Conservation (phyloP, 176 grass and related monocot genomes). For the Oryza longistaminata region DNA sequence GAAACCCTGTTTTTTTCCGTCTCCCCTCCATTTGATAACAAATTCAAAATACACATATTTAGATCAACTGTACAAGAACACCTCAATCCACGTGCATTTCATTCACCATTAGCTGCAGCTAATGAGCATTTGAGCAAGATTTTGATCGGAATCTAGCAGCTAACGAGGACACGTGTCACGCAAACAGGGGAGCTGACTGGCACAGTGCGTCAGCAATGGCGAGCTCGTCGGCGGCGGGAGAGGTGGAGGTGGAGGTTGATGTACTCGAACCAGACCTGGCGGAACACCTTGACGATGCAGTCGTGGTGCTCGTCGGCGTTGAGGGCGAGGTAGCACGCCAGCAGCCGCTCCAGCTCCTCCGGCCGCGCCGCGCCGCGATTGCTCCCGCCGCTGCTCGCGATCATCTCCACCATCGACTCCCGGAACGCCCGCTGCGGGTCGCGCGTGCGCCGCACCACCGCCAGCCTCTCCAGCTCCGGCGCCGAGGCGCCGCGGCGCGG, state of each 20-base stretch:
- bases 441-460: conserved; percentile 71
- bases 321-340: conserved; percentile 83
- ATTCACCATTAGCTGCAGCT: not conserved
- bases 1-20: not conserved
- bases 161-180: not conserved
- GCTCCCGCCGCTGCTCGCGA: conserved; percentile 46
- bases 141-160: not conserved
- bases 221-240: not conserved
- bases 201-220: not conserved
- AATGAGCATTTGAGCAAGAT: not conserved
- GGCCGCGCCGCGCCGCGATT: conserved; percentile 34
- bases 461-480: conserved; percentile 50
- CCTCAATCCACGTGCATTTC: not conserved
- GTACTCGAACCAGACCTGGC: conserved; percentile 70
- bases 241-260: conserved; percentile 43
- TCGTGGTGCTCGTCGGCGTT: conserved; percentile 87
- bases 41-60: not conserved
- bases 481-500: not conserved
- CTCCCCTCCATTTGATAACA: not conserved
- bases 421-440: conserved; percentile 77
- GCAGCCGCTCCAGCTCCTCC: conserved; percentile 76
- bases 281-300: conserved; percentile 85
- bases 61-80: not conserved
- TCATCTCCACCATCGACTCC: conserved; percentile 90
- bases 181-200: too few relatives aligned